phyloP scores from a whole-genome alignment of 2,329 filamentous ascomycete genomes.

The Diaporthe amygdali region DNA sequence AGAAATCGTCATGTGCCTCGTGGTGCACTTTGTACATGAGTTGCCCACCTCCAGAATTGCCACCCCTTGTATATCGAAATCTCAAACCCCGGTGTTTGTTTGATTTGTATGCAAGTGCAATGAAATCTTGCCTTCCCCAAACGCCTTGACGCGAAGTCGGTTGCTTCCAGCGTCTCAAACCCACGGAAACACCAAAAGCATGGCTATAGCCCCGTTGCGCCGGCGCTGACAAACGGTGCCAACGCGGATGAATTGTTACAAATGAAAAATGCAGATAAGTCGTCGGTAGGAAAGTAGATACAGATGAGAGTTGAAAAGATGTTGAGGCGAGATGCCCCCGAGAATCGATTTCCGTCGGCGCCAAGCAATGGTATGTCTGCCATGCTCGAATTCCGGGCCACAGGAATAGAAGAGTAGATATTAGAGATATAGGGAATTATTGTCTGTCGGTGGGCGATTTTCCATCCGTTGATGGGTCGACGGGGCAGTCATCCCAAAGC shows the following conservation, averaged over 20 bases:
- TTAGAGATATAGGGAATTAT: conserved; percentile 19
- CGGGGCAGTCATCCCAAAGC: neutral
- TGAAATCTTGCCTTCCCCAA: conserved; percentile 14
- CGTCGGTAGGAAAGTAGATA: conserved; percentile 17
- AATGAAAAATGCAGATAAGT: conserved; percentile 20
- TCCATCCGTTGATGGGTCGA: neutral
- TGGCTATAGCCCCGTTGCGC: conserved; percentile 19
- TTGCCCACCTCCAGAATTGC: neutral
- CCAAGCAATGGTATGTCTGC: neutral
- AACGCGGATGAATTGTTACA: conserved; percentile 22
- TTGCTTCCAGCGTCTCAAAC: conserved; percentile 20
- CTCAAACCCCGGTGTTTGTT: neutral
- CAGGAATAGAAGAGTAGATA: conserved; percentile 2
- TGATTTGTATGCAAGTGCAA: conserved; percentile 20
- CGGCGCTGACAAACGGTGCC: conserved; percentile 6
- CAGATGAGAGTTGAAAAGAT: conserved; percentile 14
- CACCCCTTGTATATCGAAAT: neutral
- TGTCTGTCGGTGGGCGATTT: neutral
- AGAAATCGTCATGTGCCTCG: conserved; percentile 2
- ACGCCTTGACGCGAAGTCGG: conserved; percentile 23
- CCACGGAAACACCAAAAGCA: conserved; percentile 10
- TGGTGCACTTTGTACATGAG: neutral
- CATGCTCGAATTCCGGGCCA: neutral
- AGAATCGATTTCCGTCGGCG: neutral
- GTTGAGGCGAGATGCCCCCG: neutral